These are phyloP conservation scores for Arthroderma sp. DNA, from an alignment of 2,329 filamentous ascomycete species.

Conservation along the genomic window DNA sequence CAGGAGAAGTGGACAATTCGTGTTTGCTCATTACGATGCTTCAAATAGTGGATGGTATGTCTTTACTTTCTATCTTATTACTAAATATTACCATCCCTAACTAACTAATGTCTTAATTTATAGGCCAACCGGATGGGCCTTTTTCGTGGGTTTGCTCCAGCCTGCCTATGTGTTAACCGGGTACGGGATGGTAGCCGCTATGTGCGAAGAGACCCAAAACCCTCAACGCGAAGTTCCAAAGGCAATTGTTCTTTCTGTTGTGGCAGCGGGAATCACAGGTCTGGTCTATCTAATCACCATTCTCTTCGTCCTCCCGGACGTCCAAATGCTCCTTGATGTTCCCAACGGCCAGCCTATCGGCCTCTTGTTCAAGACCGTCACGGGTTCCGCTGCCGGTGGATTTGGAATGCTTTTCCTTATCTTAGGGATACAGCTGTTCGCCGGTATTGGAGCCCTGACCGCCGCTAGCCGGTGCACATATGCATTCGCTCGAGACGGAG, in stretches of 20 bases:
- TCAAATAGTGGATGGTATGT: conserved; percentile 48
- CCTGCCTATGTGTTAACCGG: conserved; percentile 39
- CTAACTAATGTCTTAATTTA: conserved; percentile 6
- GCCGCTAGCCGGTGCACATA: conserved; percentile 63
- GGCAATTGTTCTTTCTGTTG: conserved; percentile 57
- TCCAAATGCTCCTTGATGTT: conserved; percentile 49
- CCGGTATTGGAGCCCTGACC: conserved; percentile 60
- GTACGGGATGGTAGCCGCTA: conserved; percentile 58
- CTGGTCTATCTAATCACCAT: conserved; percentile 58
- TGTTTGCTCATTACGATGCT: conserved; percentile 57
- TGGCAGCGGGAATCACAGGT: conserved; percentile 52
- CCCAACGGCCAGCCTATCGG: conserved; percentile 65
- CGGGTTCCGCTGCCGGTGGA: conserved; percentile 57
- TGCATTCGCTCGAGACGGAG: conserved; percentile 62
- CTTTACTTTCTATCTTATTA: conserved; percentile 1
- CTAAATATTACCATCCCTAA: neutral
- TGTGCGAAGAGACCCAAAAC: conserved; percentile 61
- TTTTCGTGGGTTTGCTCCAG: conserved; percentile 58
- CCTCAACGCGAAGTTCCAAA: conserved; percentile 57
- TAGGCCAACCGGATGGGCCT: conserved; percentile 54
- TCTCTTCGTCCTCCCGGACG: conserved; percentile 60
- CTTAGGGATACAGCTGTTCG: conserved; percentile 63
- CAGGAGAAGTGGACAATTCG: conserved; percentile 47
- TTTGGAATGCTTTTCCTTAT: conserved; percentile 66
- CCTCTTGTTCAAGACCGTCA: conserved; percentile 60